Evolutionary conservation across 2,329 filamentous ascomycete species (phyloP).

Genomic region (Fusarium napiforme): DNA sequence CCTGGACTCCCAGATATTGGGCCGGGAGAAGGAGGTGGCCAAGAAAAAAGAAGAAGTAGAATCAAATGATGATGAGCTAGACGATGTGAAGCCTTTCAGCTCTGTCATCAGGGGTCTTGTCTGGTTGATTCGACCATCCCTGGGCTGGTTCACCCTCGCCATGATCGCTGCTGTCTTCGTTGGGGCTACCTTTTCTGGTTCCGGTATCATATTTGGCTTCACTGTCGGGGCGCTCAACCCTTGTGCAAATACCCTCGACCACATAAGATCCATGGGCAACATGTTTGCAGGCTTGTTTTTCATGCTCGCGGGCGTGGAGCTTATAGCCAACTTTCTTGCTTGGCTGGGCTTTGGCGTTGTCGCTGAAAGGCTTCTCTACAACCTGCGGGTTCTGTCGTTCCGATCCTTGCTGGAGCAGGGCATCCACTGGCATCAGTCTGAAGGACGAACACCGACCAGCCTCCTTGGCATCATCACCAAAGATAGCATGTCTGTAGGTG

Average conservation of each 20-base stretch:
- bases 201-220: slow-evolving; percentile 62
- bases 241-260: slow-evolving; percentile 52
- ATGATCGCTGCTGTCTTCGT: slow-evolving; percentile 60
- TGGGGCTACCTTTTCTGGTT: slow-evolving; percentile 62
- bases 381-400: neutral
- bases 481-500: neutral
- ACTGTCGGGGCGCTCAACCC: slow-evolving; percentile 58
- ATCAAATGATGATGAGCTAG: slow-evolving; percentile 50
- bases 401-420: neutral
- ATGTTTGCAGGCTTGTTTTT: slow-evolving; percentile 68
- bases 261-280: slow-evolving; percentile 51
- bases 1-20: neutral
- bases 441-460: neutral
- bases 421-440: neutral
- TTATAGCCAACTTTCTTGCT: slow-evolving; percentile 66
- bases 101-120: slow-evolving; percentile 51
- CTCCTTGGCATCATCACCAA: neutral
- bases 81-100: slow-evolving; percentile 52
- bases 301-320: slow-evolving; percentile 59
- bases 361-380: slow-evolving; percentile 62
- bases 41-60: slow-evolving; percentile 36
- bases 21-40: neutral
- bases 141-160: slow-evolving; percentile 53
- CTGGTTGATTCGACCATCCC: slow-evolving; percentile 53
- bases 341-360: slow-evolving; percentile 59